Base-by-base conservation (phyloP, 805 yeast species). In the Ogataea thermomethanolica region DNA sequence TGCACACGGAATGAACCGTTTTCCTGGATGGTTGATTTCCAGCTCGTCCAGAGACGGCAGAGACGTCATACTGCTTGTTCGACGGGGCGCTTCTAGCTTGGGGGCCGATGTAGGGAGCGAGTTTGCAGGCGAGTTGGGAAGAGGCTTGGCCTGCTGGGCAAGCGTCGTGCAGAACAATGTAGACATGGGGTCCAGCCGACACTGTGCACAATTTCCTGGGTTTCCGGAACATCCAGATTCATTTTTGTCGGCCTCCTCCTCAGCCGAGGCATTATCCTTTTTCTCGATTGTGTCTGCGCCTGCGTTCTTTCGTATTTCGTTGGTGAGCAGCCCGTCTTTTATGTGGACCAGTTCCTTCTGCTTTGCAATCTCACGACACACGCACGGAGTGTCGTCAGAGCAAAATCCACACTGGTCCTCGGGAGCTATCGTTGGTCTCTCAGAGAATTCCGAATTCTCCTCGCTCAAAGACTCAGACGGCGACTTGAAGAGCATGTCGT, bases 371-470 rank as follows among this genome's bases (percentile, higher is more conserved):
- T 88, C 96, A 21, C 91, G 77, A 59, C 97, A 91, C 2, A 91
- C 84, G 64, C 98, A 91, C 2, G 95, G 90, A 0, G 95, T 81
- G 50, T 81, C 93, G 50, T 86, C 95, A 0, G 95, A 78, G 57
- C 98, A 91, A 62, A 91, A 90, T 0, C 98, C 98, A 63, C 98
- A 91, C 43, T 84, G 78, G 49, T 85, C 95, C 44, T 60, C 61
- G 7, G 62, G 59, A 1, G 59, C 44, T 29, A 51, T 42, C n/a
- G 71, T 69, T 41, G 50, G 33, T 41, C 50, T 34, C 45, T 22
- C 48, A 35, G 41, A 23, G 20, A 28, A 41, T 5, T 33, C 39
- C 9, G 29, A 35, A 35, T 51, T 49, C 22, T 46, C 47, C 17
- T 45, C 49, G 35, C 50, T 37, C 34, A 49, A 29, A 4, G 52